Evolutionary conservation across 805 yeast genomes (phyloP).

Genomic region (Suhomyces kilbournensis): DNA sequence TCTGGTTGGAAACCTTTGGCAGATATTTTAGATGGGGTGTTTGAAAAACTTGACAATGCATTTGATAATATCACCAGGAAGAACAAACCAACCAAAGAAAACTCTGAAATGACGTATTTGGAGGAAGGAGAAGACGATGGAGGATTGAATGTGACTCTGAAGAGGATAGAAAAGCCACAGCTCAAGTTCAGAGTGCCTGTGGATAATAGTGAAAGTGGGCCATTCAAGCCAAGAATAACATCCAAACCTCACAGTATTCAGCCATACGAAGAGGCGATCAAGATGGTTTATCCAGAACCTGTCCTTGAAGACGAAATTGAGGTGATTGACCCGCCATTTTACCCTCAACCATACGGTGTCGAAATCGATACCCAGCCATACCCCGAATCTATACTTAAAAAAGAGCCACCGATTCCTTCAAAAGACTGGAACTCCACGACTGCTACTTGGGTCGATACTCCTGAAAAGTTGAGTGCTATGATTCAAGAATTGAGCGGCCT

Average conservation of each 20-base stretch:
- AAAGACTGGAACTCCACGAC: constrained; percentile 62
- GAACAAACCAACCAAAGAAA: constrained; percentile 9
- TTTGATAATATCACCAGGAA: constrained; percentile 45
- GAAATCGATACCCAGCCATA: constrained; percentile 74
- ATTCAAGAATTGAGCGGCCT: constrained; percentile 47
- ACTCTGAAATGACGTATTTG: constrained; percentile 41
- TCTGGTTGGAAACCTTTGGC: constrained; percentile 62
- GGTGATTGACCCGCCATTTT: constrained; percentile 51
- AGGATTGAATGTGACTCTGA: background rate
- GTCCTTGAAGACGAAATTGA: constrained; percentile 26
- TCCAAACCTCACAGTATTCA: constrained; percentile 68
- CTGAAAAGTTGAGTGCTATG: constrained; percentile 52
- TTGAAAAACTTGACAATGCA: constrained; percentile 74
- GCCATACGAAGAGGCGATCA: constrained; percentile 52
- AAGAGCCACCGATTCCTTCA: constrained; percentile 45
- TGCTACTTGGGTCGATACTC: constrained; percentile 71
- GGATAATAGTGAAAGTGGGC: constrained; percentile 65
- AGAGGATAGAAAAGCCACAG: constrained; percentile 66
- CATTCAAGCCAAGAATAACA: constrained; percentile 73
- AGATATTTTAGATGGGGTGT: constrained; percentile 60
- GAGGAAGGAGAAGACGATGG: constrained; percentile 39
- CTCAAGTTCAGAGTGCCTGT: constrained; percentile 51
- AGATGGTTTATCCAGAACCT: constrained; percentile 27
- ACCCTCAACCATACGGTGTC: constrained; percentile 72
- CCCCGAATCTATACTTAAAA: constrained; percentile 51